Evolutionary conservation across 1,139 yeast species (phyloP).

Genomic region (Protomyces pachydermus): DNA sequence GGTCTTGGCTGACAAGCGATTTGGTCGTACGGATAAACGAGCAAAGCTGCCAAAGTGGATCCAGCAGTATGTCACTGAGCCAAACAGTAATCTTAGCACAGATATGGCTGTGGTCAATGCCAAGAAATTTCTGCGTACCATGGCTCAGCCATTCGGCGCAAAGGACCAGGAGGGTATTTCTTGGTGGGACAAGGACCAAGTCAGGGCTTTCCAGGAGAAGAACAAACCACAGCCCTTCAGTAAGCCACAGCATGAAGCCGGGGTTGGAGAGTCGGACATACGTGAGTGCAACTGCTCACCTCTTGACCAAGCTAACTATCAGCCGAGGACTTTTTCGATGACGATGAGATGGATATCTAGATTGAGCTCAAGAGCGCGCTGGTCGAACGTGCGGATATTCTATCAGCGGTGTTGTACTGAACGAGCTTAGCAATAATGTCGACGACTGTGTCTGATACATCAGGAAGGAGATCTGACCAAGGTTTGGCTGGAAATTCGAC

Average conservation of each 20-base stretch:
- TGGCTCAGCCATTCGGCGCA: constrained; percentile 91
- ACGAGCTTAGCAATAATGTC: not conserved
- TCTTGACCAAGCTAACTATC: not conserved
- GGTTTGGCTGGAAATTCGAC: constrained; percentile 1
- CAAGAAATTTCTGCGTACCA: constrained; percentile 79
- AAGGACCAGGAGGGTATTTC: constrained; percentile 92
- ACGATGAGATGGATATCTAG: not conserved
- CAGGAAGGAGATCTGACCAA: constrained; percentile 6
- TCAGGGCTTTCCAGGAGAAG: constrained; percentile 9
- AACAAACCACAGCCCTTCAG: not conserved
- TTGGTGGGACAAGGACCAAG: constrained; percentile 57
- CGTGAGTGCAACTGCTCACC: not conserved
- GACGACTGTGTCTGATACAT: not conserved
- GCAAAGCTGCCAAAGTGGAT: constrained; percentile 95
- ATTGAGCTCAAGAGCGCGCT: not conserved
- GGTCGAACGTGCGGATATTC: not conserved
- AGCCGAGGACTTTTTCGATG: not conserved
- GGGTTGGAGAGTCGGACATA: not conserved
- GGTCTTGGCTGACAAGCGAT: constrained; percentile 94
- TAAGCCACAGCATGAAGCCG: not conserved
- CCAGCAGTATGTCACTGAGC: constrained; percentile 83
- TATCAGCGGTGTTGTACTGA: constrained; percentile 4
- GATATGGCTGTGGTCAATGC: constrained; percentile 98
- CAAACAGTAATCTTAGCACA: constrained; percentile 85
- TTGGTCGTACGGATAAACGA: constrained; percentile 62